Base-by-base conservation (phyloP, 805 yeast species). In the Suhomyces sp. region DNA sequence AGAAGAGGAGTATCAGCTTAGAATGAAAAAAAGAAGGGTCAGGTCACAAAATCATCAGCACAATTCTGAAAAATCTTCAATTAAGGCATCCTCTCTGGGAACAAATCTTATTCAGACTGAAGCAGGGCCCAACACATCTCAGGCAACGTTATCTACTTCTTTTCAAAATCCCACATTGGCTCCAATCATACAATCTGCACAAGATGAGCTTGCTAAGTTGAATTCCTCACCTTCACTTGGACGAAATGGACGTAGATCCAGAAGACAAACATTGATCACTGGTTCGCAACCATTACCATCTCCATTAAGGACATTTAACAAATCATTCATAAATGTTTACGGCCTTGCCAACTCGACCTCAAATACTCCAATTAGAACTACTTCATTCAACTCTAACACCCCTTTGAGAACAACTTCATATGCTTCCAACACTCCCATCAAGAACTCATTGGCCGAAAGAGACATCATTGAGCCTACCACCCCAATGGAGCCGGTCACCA, bases 281-380 rank as follows among this genome's bases (percentile, higher is more conserved):
- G 96, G 95, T 0, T 87, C 96, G 0, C 95, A 88, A 58, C 97
- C 97, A 2, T 65, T 88, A 38, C 96, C 96, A 4, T 83, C 95
- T 0, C 96, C 96, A 1, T 66, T 88, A 31, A 68, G 90, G 35
- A 74, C 91, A 1, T 67, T 66, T 42, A 66, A 63, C 44, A 65
- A 63, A 42, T 56, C 69, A 14, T 65, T 63, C 42, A 56, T 63
- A 18, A 64, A 53, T 37, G 59, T 56, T n/a, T 60, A 55, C 33
- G 66, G 60, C 14, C 48, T 61, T 36, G 58, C 72, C 7, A 51
- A 45, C 24, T 58, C 71, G n/a, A 62, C 68, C 11, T 56, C 63
- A 32, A 64, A 65, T 44, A 67, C 74, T 0, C 72, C 74, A 3
- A 47, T 56, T 13, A 56, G 52, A 35, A 41, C 36, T 25, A 30